These are phyloP conservation scores for Populus pruinosa DNA, from an alignment of 345 rosid genomes.

Conservation along the genomic window DNA sequence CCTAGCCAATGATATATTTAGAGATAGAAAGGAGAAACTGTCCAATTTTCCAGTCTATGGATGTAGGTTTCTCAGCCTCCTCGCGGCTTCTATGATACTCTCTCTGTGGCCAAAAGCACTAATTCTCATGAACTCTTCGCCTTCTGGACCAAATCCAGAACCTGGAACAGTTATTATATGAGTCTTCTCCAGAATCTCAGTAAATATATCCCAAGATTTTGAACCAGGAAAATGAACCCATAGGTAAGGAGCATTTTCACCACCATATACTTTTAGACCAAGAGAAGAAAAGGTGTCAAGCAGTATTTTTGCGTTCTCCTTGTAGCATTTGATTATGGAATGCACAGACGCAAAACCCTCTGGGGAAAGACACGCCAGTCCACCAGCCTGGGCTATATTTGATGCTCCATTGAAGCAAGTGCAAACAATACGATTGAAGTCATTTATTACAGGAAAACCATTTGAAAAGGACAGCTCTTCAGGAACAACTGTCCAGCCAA, in stretches of 20 bases:
- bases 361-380: slow-evolving; percentile 16
- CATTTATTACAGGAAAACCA: slow-evolving; percentile 16
- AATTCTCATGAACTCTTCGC: slow-evolving; percentile 68
- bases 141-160: slow-evolving; percentile 74
- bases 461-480: slow-evolving; percentile 16
- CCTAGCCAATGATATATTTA: background rate
- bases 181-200: slow-evolving; percentile 65
- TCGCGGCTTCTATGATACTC: slow-evolving; percentile 54
- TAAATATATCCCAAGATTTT: slow-evolving; percentile 69
- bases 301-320: slow-evolving; percentile 57
- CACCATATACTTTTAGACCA: slow-evolving; percentile 58
- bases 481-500: slow-evolving; percentile 22
- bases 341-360: slow-evolving; percentile 10
- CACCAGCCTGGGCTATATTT: slow-evolving; percentile 14
- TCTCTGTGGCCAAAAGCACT: slow-evolving; percentile 62
- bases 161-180: slow-evolving; percentile 72
- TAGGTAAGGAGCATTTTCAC: slow-evolving; percentile 67
- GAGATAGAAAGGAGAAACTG: background rate
- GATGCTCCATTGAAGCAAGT: slow-evolving; percentile 24
- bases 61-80: slow-evolving; percentile 34
- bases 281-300: slow-evolving; percentile 45
- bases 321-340: slow-evolving; percentile 36
- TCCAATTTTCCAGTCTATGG: background rate
- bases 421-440: slow-evolving; percentile 16
- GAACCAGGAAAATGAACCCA: slow-evolving; percentile 70